phyloP scores from a whole-genome alignment of 192 early-diverging fungal species.

The Allomyces arbusculus region DNA sequence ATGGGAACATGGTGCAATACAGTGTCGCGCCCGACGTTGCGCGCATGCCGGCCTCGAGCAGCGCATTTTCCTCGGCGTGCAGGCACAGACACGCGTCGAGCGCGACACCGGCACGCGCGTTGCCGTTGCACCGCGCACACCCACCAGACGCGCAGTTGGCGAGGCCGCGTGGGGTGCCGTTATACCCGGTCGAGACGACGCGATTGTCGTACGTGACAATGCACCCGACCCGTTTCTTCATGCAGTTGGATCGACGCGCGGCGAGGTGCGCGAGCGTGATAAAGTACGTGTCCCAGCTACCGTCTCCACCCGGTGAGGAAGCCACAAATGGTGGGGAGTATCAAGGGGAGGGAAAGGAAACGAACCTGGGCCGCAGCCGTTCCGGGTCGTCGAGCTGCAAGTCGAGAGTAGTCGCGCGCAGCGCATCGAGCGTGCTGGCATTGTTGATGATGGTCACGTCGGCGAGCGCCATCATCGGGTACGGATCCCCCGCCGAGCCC shows the following conservation, averaged over 20 bases:
- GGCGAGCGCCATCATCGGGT: conserved; percentile 1
- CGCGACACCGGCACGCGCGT: conserved; percentile 46
- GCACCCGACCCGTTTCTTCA: conserved; percentile 94
- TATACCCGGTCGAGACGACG: conserved; percentile 96
- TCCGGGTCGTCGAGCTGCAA: conserved; percentile 47
- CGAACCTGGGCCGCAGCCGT: conserved; percentile 54
- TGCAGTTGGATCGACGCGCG: conserved; percentile 78
- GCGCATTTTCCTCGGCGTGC: conserved; percentile 96
- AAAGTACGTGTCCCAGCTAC: conserved; percentile 84
- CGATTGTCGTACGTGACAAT: conserved; percentile 70
- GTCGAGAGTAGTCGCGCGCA: conserved; percentile 20
- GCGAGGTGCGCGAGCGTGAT: conserved; percentile 85
- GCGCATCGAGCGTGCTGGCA: conserved; percentile 8
- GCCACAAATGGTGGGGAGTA: background rate
- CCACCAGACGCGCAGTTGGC: conserved; percentile 90
- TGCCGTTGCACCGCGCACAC: conserved; percentile 81
- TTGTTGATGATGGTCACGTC: conserved; percentile 36
- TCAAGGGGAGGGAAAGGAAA: background rate
- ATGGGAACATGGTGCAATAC: conserved; percentile 80
- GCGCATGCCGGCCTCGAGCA: conserved; percentile 76
- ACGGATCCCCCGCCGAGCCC: conserved; percentile 1
- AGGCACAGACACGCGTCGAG: conserved; percentile 85
- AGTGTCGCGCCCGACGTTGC: conserved; percentile 70
- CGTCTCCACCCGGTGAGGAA: background rate
- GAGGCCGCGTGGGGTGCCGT: conserved; percentile 83